Evolutionary conservation across 768 basidiomycete genomes (phyloP).

Genomic region (Kwoniella dejecticola): DNA sequence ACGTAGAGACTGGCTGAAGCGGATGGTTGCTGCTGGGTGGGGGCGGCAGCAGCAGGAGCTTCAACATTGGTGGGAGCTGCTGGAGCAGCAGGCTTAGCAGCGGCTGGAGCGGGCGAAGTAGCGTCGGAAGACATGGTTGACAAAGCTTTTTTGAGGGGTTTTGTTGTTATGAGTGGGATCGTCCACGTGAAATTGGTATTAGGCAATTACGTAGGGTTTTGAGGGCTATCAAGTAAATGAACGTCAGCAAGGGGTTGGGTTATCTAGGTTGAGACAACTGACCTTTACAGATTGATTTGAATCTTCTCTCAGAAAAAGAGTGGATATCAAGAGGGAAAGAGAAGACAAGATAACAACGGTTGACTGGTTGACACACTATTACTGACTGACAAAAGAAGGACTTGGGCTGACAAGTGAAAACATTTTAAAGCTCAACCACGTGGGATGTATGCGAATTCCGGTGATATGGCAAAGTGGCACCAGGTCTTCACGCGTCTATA

Average conservation of each 20-base stretch:
- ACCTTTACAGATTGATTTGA: constrained; percentile 23
- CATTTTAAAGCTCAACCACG: constrained; percentile 1
- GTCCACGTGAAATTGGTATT: constrained; percentile 46
- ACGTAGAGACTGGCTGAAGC: constrained; percentile 80
- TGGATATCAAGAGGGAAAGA: constrained; percentile 10
- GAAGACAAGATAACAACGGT: constrained; percentile 7
- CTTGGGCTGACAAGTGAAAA: not conserved
- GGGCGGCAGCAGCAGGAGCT: constrained; percentile 29
- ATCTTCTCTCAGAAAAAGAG: constrained; percentile 17
- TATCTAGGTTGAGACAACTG: not conserved
- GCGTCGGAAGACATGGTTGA: constrained; percentile 35
- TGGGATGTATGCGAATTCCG: too few relatives aligned
- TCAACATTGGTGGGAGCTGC: constrained; percentile 41
- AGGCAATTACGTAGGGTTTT: constrained; percentile 52
- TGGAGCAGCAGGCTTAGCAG: constrained; percentile 33
- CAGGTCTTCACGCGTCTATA: too few relatives aligned
- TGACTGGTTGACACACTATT: too few relatives aligned
- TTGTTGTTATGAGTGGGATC: constrained; percentile 38
- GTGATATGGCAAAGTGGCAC: too few relatives aligned
- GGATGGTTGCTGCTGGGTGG: constrained; percentile 38
- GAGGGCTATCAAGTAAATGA: constrained; percentile 21
- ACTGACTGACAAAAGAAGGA: constrained; percentile 10
- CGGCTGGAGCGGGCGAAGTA: constrained; percentile 40
- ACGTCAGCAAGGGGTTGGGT: not conserved
- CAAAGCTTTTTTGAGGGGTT: constrained; percentile 16